Evolutionary conservation across 2,329 filamentous ascomycete genomes (phyloP).

Genomic region (Cucurbitaria berberidis): DNA sequence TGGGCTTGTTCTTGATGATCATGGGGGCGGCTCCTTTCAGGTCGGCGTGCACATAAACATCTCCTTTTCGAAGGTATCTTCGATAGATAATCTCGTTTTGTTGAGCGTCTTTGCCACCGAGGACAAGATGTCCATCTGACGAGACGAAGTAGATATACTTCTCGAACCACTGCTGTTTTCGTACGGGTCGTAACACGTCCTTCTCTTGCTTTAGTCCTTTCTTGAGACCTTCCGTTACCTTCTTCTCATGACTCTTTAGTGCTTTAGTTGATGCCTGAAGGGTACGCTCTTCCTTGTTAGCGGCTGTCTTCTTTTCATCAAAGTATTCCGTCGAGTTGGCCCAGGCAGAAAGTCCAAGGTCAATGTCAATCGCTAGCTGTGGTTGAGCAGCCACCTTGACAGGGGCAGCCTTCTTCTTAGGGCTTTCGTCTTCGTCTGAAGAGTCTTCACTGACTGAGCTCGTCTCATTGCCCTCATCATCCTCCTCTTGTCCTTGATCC

Average conservation of each 20-base stretch:
- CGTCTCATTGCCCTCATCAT: conserved; percentile 61
- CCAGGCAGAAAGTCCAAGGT: conserved; percentile 82
- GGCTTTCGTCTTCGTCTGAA: conserved; percentile 62
- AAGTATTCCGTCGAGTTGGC: conserved; percentile 92
- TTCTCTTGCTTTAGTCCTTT: conserved; percentile 92
- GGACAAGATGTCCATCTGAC: conserved; percentile 90
- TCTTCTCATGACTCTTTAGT: conserved; percentile 87
- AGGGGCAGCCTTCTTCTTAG: conserved; percentile 55
- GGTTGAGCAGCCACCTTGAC: conserved; percentile 45
- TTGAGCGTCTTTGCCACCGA: conserved; percentile 85
- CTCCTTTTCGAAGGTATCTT: conserved; percentile 82
- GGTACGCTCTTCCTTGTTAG: conserved; percentile 86
- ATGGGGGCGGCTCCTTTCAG: conserved; percentile 82
- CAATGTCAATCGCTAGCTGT: conserved; percentile 77
- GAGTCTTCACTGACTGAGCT: conserved; percentile 71
- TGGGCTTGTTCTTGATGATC: conserved; percentile 85
- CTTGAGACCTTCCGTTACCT: conserved; percentile 84
- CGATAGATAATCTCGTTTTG: conserved; percentile 94
- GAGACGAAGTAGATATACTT: conserved; percentile 97
- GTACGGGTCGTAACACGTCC: conserved; percentile 79
- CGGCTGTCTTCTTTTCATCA: conserved; percentile 83
- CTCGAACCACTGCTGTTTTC: conserved; percentile 92
- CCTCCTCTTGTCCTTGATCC: conserved; percentile 66
- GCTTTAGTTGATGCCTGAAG: conserved; percentile 80
- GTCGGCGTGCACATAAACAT: conserved; percentile 91